phyloP scores from a whole-genome alignment of 495 filamentous ascomycete species.

The Daldinia concentrica region DNA sequence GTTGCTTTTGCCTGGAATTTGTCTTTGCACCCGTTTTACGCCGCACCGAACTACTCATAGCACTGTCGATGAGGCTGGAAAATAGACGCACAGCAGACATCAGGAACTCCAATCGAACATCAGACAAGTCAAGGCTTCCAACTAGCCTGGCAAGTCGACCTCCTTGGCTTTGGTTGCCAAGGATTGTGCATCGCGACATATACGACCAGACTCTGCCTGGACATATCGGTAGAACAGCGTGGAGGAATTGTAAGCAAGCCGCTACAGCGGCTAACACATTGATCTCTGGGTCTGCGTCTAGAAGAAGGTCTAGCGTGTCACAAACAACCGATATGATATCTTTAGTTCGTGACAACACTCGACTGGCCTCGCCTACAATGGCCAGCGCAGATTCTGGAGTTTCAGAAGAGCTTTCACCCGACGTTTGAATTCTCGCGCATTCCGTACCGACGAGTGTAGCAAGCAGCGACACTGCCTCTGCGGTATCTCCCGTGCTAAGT shows the following conservation, averaged over 20 bases:
- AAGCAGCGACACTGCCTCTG: slow-evolving; percentile 54
- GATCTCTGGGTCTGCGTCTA: slow-evolving; percentile 65
- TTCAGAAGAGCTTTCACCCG: slow-evolving; percentile 26
- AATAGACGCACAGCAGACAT: slow-evolving; percentile 76
- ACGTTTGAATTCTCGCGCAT: slow-evolving; percentile 40
- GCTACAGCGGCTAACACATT: slow-evolving; percentile 69
- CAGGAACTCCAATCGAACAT: slow-evolving; percentile 80
- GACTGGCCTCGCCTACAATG: slow-evolving; percentile 76
- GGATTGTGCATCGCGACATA: slow-evolving; percentile 77
- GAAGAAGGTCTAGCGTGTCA: slow-evolving; percentile 80
- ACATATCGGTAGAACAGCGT: slow-evolving; percentile 71
- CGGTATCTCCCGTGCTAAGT: slow-evolving; percentile 49
- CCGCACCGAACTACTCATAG: slow-evolving; percentile 73
- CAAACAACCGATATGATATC: slow-evolving; percentile 85
- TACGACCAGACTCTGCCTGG: slow-evolving; percentile 90
- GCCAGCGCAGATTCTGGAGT: slow-evolving; percentile 50
- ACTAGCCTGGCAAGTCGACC: slow-evolving; percentile 78
- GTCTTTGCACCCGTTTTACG: slow-evolving; percentile 68
- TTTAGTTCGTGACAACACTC: slow-evolving; percentile 72
- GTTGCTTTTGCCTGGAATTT: slow-evolving; percentile 60
- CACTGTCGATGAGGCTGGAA: slow-evolving; percentile 77
- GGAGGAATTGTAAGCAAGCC: slow-evolving; percentile 80
- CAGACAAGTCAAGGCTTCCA: slow-evolving; percentile 76
- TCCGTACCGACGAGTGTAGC: slow-evolving; percentile 55
- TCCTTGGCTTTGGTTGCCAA: slow-evolving; percentile 75